These are phyloP conservation scores for Rhododendron mucronatum DNA, from an alignment of 148 eudicot species.

Conservation along the genomic window DNA sequence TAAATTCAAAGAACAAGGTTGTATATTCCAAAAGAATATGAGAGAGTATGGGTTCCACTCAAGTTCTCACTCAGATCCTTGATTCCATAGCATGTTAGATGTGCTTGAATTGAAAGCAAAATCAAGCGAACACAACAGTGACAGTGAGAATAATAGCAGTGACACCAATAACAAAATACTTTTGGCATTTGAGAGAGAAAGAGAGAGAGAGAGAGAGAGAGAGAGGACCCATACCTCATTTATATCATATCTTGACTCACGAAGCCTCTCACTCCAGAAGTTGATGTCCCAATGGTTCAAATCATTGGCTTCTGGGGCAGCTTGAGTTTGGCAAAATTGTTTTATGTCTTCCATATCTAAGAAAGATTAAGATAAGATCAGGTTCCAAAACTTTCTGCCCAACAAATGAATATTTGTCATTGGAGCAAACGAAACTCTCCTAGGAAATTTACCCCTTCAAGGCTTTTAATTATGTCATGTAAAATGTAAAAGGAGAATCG, in stretches of 20 bases:
- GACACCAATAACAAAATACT: neutral
- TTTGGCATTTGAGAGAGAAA: neutral
- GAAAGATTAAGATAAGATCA: neutral
- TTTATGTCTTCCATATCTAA: slow-evolving; percentile 84
- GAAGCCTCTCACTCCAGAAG: slow-evolving; percentile 99
- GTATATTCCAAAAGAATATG: neutral
- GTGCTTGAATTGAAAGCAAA: slow-evolving; percentile 1
- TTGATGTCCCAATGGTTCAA: slow-evolving; percentile 77
- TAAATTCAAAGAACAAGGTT: neutral
- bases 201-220: too few relatives aligned
- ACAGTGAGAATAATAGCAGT: neutral
- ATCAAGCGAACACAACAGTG: neutral
- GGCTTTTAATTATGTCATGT: neutral
- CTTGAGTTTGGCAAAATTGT: slow-evolving; percentile 66
- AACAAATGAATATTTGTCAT: neutral
- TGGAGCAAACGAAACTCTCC: neutral
- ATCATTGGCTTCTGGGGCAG: slow-evolving; percentile 72
- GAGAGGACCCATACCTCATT: slow-evolving; percentile 58
- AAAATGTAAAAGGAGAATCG: neutral
- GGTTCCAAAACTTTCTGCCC: neutral
- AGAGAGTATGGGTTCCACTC: neutral
- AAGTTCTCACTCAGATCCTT: slow-evolving; percentile 3
- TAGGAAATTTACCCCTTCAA: neutral
- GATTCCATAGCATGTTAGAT: neutral
- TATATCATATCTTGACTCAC: slow-evolving; percentile 90